Evolutionary conservation across 345 rosid genomes (phyloP).

Genomic region (Pugionium cornutum): DNA sequence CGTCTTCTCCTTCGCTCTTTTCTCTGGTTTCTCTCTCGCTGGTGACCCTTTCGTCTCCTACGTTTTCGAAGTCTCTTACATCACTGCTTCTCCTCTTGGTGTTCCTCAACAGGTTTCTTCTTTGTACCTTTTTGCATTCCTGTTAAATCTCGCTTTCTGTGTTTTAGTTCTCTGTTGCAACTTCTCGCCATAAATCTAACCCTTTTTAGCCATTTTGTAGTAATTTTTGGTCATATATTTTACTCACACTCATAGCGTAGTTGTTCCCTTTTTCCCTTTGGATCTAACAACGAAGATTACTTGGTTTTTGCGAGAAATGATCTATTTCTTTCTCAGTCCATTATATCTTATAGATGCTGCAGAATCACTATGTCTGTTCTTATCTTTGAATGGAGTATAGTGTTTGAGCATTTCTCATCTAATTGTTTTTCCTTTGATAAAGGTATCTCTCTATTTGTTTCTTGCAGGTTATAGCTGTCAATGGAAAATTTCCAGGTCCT

Average conservation of each 20-base stretch:
- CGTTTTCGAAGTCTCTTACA: conserved; percentile 63
- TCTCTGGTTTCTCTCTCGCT: conserved; percentile 50
- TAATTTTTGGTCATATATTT: neutral
- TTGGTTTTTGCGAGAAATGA: conserved; percentile 10
- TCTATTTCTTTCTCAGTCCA: neutral
- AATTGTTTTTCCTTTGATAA: too few species aligned
- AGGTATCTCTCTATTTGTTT: neutral
- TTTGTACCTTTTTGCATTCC: neutral
- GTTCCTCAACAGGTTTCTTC: conserved; percentile 75
- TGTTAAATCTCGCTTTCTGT: conserved; percentile 1
- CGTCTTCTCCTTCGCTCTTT: conserved; percentile 47
- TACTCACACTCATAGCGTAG: neutral
- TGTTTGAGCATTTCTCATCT: too few species aligned
- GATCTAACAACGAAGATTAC: conserved; percentile 9
- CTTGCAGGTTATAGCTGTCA: conserved; percentile 78
- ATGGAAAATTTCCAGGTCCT: conserved; percentile 78
- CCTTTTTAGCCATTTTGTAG: neutral
- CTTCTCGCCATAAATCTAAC: conserved; percentile 16
- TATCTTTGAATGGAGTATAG: conserved; percentile 4
- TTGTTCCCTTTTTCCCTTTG: neutral
- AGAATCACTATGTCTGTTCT: neutral
- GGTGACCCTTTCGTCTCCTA: conserved; percentile 61
- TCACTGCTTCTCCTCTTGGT: conserved; percentile 79
- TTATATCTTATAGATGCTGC: neutral
- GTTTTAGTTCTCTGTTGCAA: neutral